Conservation (phyloP, 1,284 basidiomycete genomes). For the Stygiomarasmius scandens region DNA sequence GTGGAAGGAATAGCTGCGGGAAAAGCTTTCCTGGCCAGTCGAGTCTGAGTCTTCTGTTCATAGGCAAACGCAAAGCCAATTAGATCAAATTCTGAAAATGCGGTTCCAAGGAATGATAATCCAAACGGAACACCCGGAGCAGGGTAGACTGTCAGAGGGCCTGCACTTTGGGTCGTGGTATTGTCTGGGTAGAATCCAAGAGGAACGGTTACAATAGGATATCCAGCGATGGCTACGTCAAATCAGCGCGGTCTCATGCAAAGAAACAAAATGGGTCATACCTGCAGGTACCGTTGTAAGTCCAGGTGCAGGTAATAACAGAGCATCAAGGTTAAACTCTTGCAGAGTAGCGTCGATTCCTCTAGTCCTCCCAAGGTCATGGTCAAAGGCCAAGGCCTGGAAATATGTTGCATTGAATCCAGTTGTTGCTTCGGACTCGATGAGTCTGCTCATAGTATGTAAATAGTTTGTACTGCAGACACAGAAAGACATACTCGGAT, state of each 20-base stretch:
- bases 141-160: conserved; percentile 49
- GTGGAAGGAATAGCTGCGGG: conserved; percentile 50
- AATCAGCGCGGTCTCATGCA: neutral
- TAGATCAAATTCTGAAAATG: conserved; percentile 52
- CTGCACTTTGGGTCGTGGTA: conserved; percentile 38
- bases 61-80: conserved; percentile 54
- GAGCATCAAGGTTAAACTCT: conserved; percentile 54
- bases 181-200: conserved; percentile 62
- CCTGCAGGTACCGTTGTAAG: conserved; percentile 50
- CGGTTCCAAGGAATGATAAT: conserved; percentile 51
- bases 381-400: conserved; percentile 50
- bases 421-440: conserved; percentile 47
- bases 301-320: conserved; percentile 57
- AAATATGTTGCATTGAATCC: conserved; percentile 51
- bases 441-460: conserved; percentile 37
- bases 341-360: conserved; percentile 65
- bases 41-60: conserved; percentile 54
- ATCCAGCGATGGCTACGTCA: conserved; percentile 54
- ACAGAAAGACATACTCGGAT: conserved; percentile 34
- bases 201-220: conserved; percentile 64
- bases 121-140: conserved; percentile 59
- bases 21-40: conserved; percentile 45
- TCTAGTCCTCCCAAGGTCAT: conserved; percentile 52
- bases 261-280: conserved; percentile 22
- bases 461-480: neutral